phyloP scores from a whole-genome alignment of 2,329 filamentous ascomycete genomes.

The Monosporascus sp. region DNA sequence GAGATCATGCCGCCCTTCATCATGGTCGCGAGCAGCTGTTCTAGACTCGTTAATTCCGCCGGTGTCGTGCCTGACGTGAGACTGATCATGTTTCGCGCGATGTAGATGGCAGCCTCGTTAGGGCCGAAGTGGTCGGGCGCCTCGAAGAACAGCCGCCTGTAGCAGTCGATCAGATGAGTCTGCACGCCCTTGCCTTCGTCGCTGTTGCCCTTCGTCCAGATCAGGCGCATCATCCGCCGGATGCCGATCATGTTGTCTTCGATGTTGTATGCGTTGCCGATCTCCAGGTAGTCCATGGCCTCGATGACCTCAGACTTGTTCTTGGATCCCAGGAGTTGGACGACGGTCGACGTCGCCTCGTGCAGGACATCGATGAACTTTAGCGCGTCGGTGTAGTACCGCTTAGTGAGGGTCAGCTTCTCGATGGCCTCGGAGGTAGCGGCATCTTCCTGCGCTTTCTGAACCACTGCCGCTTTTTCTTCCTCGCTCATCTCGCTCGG shows the following conservation, averaged over 20 bases:
- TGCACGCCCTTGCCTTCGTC: constrained; percentile 99
- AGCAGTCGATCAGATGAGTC: constrained; percentile 92
- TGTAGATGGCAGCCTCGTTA: constrained; percentile 91
- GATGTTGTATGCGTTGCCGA: constrained; percentile 93
- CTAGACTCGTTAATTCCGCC: constrained; percentile 89
- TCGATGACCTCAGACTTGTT: constrained; percentile 99
- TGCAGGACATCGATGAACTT: constrained; percentile 91
- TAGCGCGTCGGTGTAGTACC: constrained; percentile 90
- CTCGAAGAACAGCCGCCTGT: constrained; percentile 92
- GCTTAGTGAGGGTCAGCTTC: constrained; percentile 78
- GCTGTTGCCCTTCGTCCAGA: constrained; percentile 99
- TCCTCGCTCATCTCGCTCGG: constrained; percentile 67
- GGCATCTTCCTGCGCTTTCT: constrained; percentile 79
- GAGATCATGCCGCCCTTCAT: constrained; percentile 88
- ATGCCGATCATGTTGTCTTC: constrained; percentile 91
- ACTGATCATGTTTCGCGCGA: constrained; percentile 98
- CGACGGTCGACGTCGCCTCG: constrained; percentile 72
- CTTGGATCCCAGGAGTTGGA: constrained; percentile 82
- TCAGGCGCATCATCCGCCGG: constrained; percentile 88
- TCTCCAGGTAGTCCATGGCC: constrained; percentile 96
- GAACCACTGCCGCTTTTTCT: constrained; percentile 65
- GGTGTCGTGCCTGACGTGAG: constrained; percentile 92
- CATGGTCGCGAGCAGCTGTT: constrained; percentile 94
- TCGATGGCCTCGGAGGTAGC: constrained; percentile 84
- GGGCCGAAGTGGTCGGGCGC: constrained; percentile 81